A percentile compares a stretch with the other conserved stretches of the same genome.
These are phyloP conservation scores for Tausonia pullulans DNA, from an alignment of 1,284 basidiomycete species.

Conservation along the genomic window DNA sequence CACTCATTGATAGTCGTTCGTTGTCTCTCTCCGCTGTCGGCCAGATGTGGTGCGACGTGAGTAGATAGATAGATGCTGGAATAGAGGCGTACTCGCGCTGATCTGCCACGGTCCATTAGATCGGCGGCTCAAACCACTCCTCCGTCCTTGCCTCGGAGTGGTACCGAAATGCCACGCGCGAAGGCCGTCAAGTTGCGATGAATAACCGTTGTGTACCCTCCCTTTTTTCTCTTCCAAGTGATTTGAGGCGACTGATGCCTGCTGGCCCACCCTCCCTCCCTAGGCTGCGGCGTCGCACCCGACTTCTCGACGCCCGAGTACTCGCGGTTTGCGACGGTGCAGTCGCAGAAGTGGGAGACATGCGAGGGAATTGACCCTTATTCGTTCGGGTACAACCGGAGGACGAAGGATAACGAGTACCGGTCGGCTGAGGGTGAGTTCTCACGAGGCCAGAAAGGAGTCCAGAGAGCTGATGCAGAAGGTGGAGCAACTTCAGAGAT, in stretches of 20 bases:
- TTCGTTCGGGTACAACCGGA: conserved; percentile 31
- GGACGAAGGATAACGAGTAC: conserved; percentile 40
- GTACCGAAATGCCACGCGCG: conserved; percentile 41
- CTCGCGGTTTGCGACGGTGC: conserved; percentile 41
- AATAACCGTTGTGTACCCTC: conserved; percentile 37
- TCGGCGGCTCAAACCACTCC: conserved; percentile 46
- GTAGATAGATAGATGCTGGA: not conserved
- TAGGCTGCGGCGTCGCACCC: conserved; percentile 25
- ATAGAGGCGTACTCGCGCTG: not conserved
- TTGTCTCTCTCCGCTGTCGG: not conserved
- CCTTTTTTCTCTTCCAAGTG: not conserved
- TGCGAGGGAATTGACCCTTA: conserved; percentile 35
- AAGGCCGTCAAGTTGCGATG: conserved; percentile 46
- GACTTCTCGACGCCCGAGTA: conserved; percentile 53
- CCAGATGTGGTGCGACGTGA: conserved; percentile 7
- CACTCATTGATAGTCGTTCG: not conserved
- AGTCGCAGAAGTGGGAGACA: conserved; percentile 47
- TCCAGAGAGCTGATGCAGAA: not conserved
- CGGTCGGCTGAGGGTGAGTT: conserved; percentile 29
- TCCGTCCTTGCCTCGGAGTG: conserved; percentile 43
- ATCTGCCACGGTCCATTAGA: conserved; percentile 31
- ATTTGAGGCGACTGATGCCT: not conserved
- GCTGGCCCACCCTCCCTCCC: not conserved
- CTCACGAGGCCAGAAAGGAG: not conserved
- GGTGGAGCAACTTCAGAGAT: conserved; percentile 34